phyloP scores from a whole-genome alignment of 768 basidiomycete species.

The Mycena vulgaris region DNA sequence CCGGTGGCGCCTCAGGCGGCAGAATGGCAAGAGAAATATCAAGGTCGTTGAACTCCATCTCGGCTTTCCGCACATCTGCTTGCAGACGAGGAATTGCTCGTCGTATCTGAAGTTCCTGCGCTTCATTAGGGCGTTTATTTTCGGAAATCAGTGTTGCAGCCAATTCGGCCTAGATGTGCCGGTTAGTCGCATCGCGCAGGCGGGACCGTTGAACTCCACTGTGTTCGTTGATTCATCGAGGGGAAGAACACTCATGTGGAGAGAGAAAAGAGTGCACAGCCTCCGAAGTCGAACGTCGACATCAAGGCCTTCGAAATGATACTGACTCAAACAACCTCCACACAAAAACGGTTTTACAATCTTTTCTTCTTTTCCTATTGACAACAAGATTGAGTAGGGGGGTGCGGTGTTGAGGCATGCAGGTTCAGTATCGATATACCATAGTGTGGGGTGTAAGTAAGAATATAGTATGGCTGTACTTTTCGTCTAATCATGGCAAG shows the following conservation, averaged over 20 bases:
- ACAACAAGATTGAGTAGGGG: slow-evolving; percentile 37
- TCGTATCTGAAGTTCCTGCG: slow-evolving; percentile 21
- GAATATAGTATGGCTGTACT: slow-evolving; percentile 37
- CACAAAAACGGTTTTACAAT: slow-evolving; percentile 21
- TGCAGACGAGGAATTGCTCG: slow-evolving; percentile 26
- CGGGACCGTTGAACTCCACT: not conserved
- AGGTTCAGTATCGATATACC: slow-evolving; percentile 39
- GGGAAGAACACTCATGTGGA: not conserved
- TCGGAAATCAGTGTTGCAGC: slow-evolving; percentile 19
- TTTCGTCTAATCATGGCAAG: slow-evolving; percentile 33
- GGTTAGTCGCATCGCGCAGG: not conserved
- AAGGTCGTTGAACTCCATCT: slow-evolving; percentile 30
- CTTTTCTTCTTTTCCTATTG: slow-evolving; percentile 32
- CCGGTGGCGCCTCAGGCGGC: slow-evolving; percentile 19
- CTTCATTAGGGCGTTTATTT: slow-evolving; percentile 27
- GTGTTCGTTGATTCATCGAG: not conserved
- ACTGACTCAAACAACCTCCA: not conserved
- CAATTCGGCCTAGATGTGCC: not conserved
- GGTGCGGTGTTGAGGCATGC: slow-evolving; percentile 17
- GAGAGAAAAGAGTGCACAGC: too few species aligned
- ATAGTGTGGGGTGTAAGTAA: slow-evolving; percentile 33
- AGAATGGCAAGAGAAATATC: slow-evolving; percentile 34
- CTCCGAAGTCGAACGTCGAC: too few species aligned
- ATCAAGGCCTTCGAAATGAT: not conserved
- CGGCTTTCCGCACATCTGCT: slow-evolving; percentile 3